phyloP scores from a whole-genome alignment of 208 protist genomes.

The Leishmania mexicana region DNA sequence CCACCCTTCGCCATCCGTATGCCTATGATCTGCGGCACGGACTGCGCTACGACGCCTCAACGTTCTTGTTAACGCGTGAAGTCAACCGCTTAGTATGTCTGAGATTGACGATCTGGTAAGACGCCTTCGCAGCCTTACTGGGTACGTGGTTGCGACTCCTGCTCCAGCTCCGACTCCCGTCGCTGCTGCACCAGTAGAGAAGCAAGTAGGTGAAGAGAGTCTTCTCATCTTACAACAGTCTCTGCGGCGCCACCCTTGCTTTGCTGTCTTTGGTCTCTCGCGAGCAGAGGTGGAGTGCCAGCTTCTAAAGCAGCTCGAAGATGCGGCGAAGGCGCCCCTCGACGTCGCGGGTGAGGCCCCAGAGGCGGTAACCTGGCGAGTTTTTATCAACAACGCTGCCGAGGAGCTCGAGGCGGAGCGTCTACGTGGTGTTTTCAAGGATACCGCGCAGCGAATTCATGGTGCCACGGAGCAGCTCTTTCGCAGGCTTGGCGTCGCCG shows the following conservation, averaged over 20 bases:
- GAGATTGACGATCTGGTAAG: conserved; percentile 70
- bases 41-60: too few relatives aligned
- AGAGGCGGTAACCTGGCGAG: conserved; percentile 17
- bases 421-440: conserved; percentile 52
- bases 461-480: conserved; percentile 20
- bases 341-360: background rate
- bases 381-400: conserved; percentile 69
- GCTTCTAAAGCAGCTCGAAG: conserved; percentile 32
- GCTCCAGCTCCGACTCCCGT: conserved; percentile 11
- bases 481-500: conserved; percentile 52
- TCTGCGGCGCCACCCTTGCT: conserved; percentile 67
- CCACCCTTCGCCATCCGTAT: background rate
- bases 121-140: conserved; percentile 68
- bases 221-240: conserved; percentile 69
- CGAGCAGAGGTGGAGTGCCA: conserved; percentile 36
- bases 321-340: conserved; percentile 10
- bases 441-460: conserved; percentile 25
- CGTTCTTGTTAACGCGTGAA: too few relatives aligned
- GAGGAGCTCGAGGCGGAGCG: conserved; percentile 74
- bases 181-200: conserved; percentile 18
- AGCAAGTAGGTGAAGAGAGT: conserved; percentile 44
- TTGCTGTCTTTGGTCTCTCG: conserved; percentile 18
- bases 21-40: background rate
- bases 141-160: conserved; percentile 34
- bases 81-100: conserved; percentile 4